Conservation (phyloP, 2,329 filamentous ascomycete genomes). For the Botrytis aclada region DNA sequence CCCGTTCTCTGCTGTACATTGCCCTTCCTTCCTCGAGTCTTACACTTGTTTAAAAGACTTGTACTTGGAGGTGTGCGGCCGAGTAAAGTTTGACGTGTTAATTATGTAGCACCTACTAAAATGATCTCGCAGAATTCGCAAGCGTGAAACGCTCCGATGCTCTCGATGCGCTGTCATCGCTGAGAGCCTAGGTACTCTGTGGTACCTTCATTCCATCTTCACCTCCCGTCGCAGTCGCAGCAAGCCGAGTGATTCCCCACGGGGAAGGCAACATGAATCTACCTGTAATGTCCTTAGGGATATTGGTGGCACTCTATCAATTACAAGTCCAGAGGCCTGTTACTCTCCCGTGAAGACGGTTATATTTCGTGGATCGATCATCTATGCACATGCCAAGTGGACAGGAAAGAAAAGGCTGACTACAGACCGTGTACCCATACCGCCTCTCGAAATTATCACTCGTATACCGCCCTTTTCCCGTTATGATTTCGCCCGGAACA, state of each 20-base stretch:
- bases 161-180: neutral
- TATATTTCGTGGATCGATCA: conserved; percentile 3
- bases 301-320: conserved; percentile 3
- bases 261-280: neutral
- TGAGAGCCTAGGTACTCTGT: neutral
- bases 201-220: neutral
- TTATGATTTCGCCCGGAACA: neutral
- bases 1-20: neutral
- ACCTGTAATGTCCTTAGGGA: neutral
- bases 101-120: neutral
- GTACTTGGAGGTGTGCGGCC: neutral
- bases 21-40: neutral
- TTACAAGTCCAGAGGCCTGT: neutral
- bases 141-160: too few species aligned
- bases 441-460: neutral
- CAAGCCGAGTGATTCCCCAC: neutral
- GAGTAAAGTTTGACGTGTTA: neutral
- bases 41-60: neutral
- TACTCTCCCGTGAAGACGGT: neutral
- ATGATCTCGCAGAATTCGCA: neutral
- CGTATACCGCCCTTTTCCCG: neutral
- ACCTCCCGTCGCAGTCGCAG: neutral
- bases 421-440: conserved; percentile 4
- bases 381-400: conserved; percentile 14
- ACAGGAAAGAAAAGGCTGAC: conserved; percentile 10